These are phyloP conservation scores for Talaromyces sp. DNA, from an alignment of 2,329 filamentous ascomycete species.

Conservation along the genomic window DNA sequence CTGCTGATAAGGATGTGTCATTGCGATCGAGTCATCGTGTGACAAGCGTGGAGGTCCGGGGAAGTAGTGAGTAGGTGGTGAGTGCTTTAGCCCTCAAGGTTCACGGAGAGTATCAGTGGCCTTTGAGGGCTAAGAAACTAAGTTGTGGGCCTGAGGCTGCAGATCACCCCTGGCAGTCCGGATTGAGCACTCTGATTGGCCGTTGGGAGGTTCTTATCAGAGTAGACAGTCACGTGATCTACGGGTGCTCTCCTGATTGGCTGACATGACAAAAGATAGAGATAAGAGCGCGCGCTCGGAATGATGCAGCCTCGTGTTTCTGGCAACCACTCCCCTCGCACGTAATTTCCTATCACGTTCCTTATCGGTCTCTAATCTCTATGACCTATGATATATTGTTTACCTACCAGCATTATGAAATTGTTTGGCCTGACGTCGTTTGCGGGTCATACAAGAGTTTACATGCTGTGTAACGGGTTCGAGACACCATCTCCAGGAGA, in stretches of 20 bases:
- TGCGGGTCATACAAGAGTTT: too few species aligned
- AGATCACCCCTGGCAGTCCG: slow-evolving; percentile 7
- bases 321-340: neutral
- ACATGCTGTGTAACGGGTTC: neutral
- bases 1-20: slow-evolving; percentile 13
- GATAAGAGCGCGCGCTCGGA: neutral
- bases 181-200: slow-evolving; percentile 2
- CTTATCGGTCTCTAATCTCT: neutral
- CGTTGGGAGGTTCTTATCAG: slow-evolving; percentile 7
- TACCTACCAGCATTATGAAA: neutral
- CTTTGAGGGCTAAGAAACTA: neutral
- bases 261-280: neutral
- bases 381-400: neutral
- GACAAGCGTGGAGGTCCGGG: slow-evolving; percentile 1
- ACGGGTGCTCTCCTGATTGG: neutral
- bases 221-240: slow-evolving; percentile 8
- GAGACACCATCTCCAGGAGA: neutral
- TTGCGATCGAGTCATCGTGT: slow-evolving; percentile 10
- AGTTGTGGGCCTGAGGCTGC: slow-evolving; percentile 7
- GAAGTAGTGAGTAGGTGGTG: neutral
- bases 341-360: neutral
- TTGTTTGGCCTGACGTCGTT: neutral
- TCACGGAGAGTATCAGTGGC: too few species aligned
- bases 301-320: slow-evolving; percentile 1
- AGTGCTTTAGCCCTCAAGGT: too few species aligned